These are phyloP conservation scores for Mariannaea elegans DNA, from an alignment of 2,329 filamentous ascomycete species.

Conservation along the genomic window DNA sequence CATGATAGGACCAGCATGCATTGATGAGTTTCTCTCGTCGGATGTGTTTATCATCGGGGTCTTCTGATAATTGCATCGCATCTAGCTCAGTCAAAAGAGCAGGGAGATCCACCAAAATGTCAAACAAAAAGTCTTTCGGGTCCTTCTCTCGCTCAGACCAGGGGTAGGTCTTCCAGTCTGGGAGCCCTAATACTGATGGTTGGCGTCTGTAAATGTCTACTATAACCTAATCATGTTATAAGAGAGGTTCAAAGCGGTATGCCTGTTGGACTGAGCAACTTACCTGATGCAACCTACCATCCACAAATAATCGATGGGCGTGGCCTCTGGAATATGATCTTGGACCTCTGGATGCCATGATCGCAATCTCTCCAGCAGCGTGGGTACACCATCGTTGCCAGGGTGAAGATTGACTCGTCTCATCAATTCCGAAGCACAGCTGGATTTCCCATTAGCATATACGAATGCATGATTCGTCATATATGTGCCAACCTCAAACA, in stretches of 20 bases:
- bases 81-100: background rate
- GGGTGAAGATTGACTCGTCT: background rate
- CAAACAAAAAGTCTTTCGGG: conserved; percentile 5
- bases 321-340: background rate
- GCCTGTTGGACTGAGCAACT: too few species aligned
- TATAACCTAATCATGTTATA: background rate
- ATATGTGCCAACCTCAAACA: background rate
- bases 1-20: background rate
- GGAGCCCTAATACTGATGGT: background rate
- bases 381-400: background rate
- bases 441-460: too few species aligned
- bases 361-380: background rate
- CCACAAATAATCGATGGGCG: background rate
- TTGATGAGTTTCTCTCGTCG: background rate
- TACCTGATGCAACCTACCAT: conserved; percentile 3
- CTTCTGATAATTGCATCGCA: background rate
- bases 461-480: too few species aligned
- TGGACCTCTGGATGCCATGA: background rate
- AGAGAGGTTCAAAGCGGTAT: background rate
- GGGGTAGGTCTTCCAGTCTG: conserved; percentile 6
- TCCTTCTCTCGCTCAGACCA: background rate
- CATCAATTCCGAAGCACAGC: background rate
- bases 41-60: background rate
- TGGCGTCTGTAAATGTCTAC: background rate
- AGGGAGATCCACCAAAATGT: conserved; percentile 1